Evolutionary conservation across 2,329 filamentous ascomycete species (phyloP).

Genomic region (Hirsutella rhossiliensis): DNA sequence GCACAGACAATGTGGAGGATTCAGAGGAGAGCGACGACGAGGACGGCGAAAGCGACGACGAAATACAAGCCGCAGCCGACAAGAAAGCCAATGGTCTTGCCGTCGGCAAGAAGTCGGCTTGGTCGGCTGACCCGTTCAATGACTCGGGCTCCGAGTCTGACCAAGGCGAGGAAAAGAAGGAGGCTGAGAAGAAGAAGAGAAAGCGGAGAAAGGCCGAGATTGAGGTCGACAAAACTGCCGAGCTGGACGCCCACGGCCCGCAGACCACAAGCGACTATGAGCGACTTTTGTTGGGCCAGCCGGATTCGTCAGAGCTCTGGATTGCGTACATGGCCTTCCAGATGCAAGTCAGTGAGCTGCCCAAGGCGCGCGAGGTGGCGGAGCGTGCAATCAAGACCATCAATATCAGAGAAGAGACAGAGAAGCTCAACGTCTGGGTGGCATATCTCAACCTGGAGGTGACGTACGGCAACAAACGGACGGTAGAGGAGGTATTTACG

Average conservation of each 20-base stretch:
- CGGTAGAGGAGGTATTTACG: slow-evolving; percentile 76
- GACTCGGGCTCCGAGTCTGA: slow-evolving; percentile 42
- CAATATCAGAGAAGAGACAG: slow-evolving; percentile 77
- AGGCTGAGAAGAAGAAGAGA: slow-evolving; percentile 37
- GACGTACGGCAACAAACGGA: slow-evolving; percentile 73
- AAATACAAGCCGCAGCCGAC: slow-evolving; percentile 14
- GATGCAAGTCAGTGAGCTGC: slow-evolving; percentile 78
- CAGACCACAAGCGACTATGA: slow-evolving; percentile 90
- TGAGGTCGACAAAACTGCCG: slow-evolving; percentile 81
- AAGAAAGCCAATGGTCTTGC: slow-evolving; percentile 22
- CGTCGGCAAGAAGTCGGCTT: slow-evolving; percentile 72
- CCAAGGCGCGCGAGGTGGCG: slow-evolving; percentile 78
- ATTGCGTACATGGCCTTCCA: slow-evolving; percentile 99
- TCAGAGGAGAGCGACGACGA: slow-evolving; percentile 25
- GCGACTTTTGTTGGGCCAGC: slow-evolving; percentile 79
- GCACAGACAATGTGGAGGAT: slow-evolving; percentile 31
- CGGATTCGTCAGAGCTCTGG: slow-evolving; percentile 90
- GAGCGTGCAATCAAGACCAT: slow-evolving; percentile 87
- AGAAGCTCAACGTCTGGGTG: slow-evolving; percentile 93
- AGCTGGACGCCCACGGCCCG: slow-evolving; percentile 78
- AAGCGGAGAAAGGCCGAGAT: slow-evolving; percentile 67
- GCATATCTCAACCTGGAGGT: slow-evolving; percentile 91
- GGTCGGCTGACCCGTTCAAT: slow-evolving; percentile 61
- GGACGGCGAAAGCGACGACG: slow-evolving; percentile 21
- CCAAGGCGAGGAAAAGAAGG: slow-evolving; percentile 19